These are phyloP conservation scores for Trichoderma arundinaceum DNA, from an alignment of 2,329 filamentous ascomycete genomes.

Conservation along the genomic window DNA sequence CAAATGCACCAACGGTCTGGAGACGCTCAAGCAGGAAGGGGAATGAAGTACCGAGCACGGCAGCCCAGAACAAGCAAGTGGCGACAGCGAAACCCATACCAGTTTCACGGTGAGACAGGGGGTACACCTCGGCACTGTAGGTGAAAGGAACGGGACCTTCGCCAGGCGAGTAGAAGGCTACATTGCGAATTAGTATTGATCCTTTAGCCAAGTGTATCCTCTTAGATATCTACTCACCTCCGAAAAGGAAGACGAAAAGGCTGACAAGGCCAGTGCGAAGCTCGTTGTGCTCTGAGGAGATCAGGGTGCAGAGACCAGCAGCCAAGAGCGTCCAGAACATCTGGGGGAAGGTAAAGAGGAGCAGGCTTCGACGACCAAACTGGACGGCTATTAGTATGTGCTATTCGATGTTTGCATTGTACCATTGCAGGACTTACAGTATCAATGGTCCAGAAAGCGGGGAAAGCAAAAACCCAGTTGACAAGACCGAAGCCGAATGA, in stretches of 20 bases:
- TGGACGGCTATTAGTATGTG: slow-evolving; percentile 32
- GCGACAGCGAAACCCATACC: slow-evolving; percentile 69
- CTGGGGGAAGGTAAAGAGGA: slow-evolving; percentile 70
- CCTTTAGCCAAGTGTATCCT: not conserved
- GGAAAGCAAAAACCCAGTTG: slow-evolving; percentile 71
- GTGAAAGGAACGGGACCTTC: slow-evolving; percentile 68
- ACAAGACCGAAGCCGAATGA: slow-evolving; percentile 59
- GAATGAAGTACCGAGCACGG: slow-evolving; percentile 58
- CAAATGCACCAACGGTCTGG: slow-evolving; percentile 49
- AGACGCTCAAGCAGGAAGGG: slow-evolving; percentile 52
- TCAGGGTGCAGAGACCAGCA: slow-evolving; percentile 48
- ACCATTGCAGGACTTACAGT: slow-evolving; percentile 45
- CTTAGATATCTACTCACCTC: slow-evolving; percentile 40
- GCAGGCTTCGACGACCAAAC: slow-evolving; percentile 65
- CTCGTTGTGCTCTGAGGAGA: slow-evolving; percentile 43
- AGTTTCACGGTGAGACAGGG: slow-evolving; percentile 66
- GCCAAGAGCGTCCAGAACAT: slow-evolving; percentile 64
- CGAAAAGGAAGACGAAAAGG: slow-evolving; percentile 69
- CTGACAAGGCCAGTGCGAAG: slow-evolving; percentile 61
- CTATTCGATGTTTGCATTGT: not conserved
- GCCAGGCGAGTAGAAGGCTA: slow-evolving; percentile 66
- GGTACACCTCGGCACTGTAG: slow-evolving; percentile 68
- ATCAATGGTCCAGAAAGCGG: slow-evolving; percentile 70
- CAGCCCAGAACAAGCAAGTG: slow-evolving; percentile 62
- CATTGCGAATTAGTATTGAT: not conserved